Evolutionary conservation across 495 filamentous ascomycete genomes (phyloP).

Genomic region (Thermothielavioides terrestris): DNA sequence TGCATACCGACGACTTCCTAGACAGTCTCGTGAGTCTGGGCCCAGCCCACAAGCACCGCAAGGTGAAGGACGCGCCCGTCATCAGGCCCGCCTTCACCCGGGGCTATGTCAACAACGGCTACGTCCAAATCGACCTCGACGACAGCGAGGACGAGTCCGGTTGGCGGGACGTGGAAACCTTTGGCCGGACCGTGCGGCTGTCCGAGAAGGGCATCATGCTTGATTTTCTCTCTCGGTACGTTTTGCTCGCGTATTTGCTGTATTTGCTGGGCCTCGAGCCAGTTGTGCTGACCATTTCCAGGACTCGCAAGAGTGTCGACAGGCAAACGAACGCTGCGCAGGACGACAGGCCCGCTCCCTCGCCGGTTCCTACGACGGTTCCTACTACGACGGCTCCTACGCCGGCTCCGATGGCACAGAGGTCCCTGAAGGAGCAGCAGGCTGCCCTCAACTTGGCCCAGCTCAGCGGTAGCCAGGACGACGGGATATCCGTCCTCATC

Average conservation of each 20-base stretch:
- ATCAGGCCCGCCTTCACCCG: conserved; percentile 44
- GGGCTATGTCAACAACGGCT: conserved; percentile 64
- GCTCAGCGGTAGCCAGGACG: conserved; percentile 26
- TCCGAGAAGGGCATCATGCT: conserved; percentile 66
- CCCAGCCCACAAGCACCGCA: conserved; percentile 44
- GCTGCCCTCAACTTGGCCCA: conserved; percentile 49
- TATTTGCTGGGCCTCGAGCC: neutral
- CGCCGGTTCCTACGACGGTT: conserved; percentile 8
- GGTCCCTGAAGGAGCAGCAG: conserved; percentile 38
- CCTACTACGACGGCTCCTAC: neutral
- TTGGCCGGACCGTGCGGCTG: conserved; percentile 57
- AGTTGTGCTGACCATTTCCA: neutral
- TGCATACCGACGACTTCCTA: conserved; percentile 60
- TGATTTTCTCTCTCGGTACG: conserved; percentile 59
- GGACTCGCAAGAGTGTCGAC: too few species aligned
- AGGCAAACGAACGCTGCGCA: too few species aligned
- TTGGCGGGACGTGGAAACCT: conserved; percentile 37
- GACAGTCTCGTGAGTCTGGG: conserved; percentile 33
- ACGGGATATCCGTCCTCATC: conserved; percentile 29
- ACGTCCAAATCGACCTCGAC: conserved; percentile 67
- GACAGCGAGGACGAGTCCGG: conserved; percentile 38
- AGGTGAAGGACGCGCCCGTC: conserved; percentile 40
- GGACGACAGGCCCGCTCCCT: conserved; percentile 12
- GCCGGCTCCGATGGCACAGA: conserved; percentile 8
- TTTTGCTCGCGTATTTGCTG: neutral